phyloP scores from a whole-genome alignment of 2,329 filamentous ascomycete genomes.

The Fusarium hostae region DNA sequence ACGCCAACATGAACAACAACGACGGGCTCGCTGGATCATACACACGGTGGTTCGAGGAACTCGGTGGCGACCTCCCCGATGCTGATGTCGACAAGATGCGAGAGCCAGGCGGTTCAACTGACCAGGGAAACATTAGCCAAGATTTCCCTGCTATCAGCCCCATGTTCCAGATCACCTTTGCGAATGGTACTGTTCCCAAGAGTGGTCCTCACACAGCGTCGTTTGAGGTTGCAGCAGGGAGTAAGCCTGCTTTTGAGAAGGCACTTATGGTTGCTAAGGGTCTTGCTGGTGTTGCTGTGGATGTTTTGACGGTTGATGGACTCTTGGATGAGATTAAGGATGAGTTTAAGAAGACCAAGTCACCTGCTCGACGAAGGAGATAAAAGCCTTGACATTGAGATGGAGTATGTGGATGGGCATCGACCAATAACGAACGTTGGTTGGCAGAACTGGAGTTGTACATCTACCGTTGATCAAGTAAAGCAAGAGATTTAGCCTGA shows the following conservation, averaged over 20 bases:
- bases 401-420: no score
- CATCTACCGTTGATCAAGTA: background rate
- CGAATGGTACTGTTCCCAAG: conserved; percentile 36
- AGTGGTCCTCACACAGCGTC: conserved; percentile 62
- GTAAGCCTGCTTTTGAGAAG: conserved; percentile 57
- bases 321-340: conserved; percentile 50
- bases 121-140: conserved; percentile 47
- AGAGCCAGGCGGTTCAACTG: conserved; percentile 41
- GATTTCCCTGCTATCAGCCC: conserved; percentile 45
- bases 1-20: conserved; percentile 48
- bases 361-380: background rate
- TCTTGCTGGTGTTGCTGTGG: conserved; percentile 59
- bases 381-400: background rate
- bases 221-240: conserved; percentile 63
- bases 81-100: conserved; percentile 42
- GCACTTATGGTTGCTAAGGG: conserved; percentile 60
- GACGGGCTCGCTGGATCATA: conserved; percentile 42
- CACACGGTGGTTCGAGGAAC: conserved; percentile 36
- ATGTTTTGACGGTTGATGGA: conserved; percentile 56
- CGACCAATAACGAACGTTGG: background rate
- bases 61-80: conserved; percentile 40
- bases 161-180: conserved; percentile 42
- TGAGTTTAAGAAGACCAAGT: conserved; percentile 33
- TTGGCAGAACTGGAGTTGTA: background rate
- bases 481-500: background rate